A percentile compares a stretch with the other conserved stretches of the same genome.
phyloP scores from a whole-genome alignment of 208 protist species.

The Trypanosoma grayi region DNA sequence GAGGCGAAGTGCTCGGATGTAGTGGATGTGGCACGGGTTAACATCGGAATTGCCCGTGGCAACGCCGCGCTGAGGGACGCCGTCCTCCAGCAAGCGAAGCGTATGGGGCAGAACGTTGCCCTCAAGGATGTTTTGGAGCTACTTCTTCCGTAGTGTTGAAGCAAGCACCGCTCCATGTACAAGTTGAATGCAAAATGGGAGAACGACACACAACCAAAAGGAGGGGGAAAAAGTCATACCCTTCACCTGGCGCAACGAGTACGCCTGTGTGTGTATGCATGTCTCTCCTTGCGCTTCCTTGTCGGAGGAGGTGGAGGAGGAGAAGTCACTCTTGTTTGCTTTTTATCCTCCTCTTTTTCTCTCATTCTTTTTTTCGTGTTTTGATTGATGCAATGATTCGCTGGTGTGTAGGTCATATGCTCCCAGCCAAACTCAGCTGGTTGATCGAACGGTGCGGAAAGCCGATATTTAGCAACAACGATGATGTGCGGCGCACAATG shows the following conservation, averaged over 20 bases:
- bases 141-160: slow-evolving; percentile 39
- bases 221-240: background rate
- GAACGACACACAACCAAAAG: background rate
- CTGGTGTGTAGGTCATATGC: slow-evolving; percentile 7
- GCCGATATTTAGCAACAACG: slow-evolving; percentile 33
- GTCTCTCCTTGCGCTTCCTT: too few species aligned
- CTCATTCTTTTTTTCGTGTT: slow-evolving; percentile 14
- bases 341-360: slow-evolving; percentile 15
- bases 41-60: slow-evolving; percentile 74
- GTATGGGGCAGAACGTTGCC: slow-evolving; percentile 60
- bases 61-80: slow-evolving; percentile 62
- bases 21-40: slow-evolving; percentile 76
- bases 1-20: slow-evolving; percentile 70
- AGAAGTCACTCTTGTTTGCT: background rate
- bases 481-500: slow-evolving; percentile 39
- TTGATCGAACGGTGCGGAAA: slow-evolving; percentile 25
- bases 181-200: background rate
- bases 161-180: background rate
- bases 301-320: too few species aligned
- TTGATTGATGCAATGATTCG: background rate
- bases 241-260: too few species aligned
- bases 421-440: slow-evolving; percentile 10
- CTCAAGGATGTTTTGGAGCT: slow-evolving; percentile 49
- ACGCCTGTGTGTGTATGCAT: too few species aligned
- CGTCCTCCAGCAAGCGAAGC: slow-evolving; percentile 50